Conservation (phyloP, 164 flowering plant species). For the Magnolia officinalis region DNA sequence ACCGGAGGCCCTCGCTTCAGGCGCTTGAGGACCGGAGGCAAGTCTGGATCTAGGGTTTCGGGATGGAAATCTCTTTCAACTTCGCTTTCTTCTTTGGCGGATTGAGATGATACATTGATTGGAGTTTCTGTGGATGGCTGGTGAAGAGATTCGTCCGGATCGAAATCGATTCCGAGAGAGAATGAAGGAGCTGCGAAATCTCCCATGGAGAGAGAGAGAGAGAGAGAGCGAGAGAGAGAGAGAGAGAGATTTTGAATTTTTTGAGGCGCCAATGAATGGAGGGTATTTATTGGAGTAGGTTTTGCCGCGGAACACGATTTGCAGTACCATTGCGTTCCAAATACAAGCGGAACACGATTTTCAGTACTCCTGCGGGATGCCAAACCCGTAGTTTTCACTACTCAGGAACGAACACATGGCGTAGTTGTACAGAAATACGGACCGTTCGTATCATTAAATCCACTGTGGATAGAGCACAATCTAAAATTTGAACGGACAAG, state of each 20-base stretch:
- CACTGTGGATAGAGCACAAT: too few relatives aligned
- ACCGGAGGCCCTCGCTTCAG: conserved; percentile 36
- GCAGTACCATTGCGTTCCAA: too few relatives aligned
- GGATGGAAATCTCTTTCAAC: conserved; percentile 26
- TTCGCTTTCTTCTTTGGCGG: conserved; percentile 4
- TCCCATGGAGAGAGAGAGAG: conserved; percentile 21
- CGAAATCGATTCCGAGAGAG: conserved; percentile 77
- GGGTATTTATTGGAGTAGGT: background rate
- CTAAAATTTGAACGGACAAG: too few relatives aligned
- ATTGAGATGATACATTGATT: conserved; percentile 13
- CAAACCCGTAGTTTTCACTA: too few relatives aligned
- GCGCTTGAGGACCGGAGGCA: conserved; percentile 40
- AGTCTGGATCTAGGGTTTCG: conserved; percentile 32
- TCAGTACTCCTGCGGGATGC: too few relatives aligned
- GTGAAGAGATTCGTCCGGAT: conserved; percentile 25
- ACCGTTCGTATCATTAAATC: too few relatives aligned
- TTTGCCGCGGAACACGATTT: background rate
- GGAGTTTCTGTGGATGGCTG: conserved; percentile 14
- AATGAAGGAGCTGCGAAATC: conserved; percentile 59
- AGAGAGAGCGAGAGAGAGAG: conserved; percentile 10
- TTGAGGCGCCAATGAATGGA: background rate
- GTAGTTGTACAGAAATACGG: too few relatives aligned
- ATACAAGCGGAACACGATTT: too few relatives aligned
- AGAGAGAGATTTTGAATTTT: background rate
- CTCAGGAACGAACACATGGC: too few relatives aligned